Percentiles rank a stretch among this genome's conserved stretches.
These are phyloP conservation scores for Leucosporidium scottii DNA, from an alignment of 768 basidiomycete species.

Conservation along the genomic window DNA sequence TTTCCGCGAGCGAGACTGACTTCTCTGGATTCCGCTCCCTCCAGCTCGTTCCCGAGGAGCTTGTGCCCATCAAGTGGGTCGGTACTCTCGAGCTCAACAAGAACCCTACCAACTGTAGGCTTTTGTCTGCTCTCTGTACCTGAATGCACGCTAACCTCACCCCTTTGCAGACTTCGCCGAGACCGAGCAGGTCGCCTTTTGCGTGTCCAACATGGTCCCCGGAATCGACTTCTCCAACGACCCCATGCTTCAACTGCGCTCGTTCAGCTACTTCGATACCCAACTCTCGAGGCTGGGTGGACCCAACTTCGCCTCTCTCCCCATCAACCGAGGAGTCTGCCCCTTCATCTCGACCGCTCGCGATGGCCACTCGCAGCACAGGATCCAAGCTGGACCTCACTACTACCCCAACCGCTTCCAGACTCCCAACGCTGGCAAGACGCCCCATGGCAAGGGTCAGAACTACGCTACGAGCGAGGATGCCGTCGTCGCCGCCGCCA, in stretches of 20 bases:
- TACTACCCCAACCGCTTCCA: conserved; percentile 75
- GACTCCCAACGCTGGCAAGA: conserved; percentile 35
- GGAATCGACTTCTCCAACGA: conserved; percentile 49
- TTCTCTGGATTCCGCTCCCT: conserved; percentile 53
- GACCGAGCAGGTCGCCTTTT: conserved; percentile 83
- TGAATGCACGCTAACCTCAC: not conserved
- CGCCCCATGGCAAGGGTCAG: conserved; percentile 20
- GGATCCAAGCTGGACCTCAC: conserved; percentile 53
- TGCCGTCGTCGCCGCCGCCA: not conserved
- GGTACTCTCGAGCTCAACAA: conserved; percentile 58
- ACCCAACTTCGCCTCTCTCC: conserved; percentile 60
- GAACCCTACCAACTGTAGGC: conserved; percentile 38
- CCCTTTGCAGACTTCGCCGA: conserved; percentile 69
- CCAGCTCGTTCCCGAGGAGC: conserved; percentile 53
- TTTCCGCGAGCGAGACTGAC: not conserved
- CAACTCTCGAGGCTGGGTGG: conserved; percentile 68
- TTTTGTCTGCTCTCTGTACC: too few species aligned
- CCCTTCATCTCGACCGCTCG: conserved; percentile 62
- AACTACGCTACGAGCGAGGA: conserved; percentile 12
- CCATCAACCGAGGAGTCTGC: conserved; percentile 74
- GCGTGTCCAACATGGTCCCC: conserved; percentile 53
- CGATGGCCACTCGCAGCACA: conserved; percentile 55
- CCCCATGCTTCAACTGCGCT: conserved; percentile 54
- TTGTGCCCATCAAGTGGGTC: conserved; percentile 67
- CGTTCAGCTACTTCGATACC: conserved; percentile 82